These are phyloP conservation scores for Aphanocladium album DNA, from an alignment of 2,329 filamentous ascomycete genomes.

Conservation along the genomic window DNA sequence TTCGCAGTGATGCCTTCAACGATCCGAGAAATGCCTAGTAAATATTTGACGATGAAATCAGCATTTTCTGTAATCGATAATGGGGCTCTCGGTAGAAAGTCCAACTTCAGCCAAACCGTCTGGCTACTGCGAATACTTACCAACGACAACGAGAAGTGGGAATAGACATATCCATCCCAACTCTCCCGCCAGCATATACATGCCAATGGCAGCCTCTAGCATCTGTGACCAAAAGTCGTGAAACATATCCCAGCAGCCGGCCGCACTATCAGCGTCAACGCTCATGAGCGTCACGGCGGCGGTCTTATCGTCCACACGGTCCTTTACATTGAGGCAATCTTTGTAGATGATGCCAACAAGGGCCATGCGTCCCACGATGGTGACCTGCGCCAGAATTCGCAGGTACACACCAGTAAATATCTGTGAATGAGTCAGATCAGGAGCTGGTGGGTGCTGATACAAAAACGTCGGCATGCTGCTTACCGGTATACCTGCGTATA, in stretches of 20 bases:
- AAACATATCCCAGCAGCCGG: background rate
- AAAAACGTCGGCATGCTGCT: no score
- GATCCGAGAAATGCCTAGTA: slow-evolving; percentile 5
- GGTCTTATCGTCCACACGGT: slow-evolving; percentile 11
- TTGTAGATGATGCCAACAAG: slow-evolving; percentile 15
- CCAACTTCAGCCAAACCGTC: no score
- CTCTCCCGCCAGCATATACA: slow-evolving; percentile 4
- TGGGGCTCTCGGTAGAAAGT: background rate
- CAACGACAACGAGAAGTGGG: slow-evolving; percentile 1
- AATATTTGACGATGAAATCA: background rate
- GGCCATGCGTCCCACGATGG: background rate
- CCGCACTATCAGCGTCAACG: slow-evolving; percentile 10
- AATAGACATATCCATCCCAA: slow-evolving; percentile 9
- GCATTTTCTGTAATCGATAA: background rate
- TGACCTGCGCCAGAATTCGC: background rate
- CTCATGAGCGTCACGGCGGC: slow-evolving; percentile 16
- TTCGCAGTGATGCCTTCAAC: slow-evolving; percentile 11
- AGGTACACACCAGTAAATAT: slow-evolving; percentile 7
- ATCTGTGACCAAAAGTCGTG: slow-evolving; percentile 11
- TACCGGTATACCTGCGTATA: slow-evolving; percentile 5
- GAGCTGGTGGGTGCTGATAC: background rate
- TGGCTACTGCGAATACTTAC: background rate
- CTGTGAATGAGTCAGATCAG: background rate
- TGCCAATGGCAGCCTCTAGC: slow-evolving; percentile 5
- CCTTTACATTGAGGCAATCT: slow-evolving; percentile 12